These are phyloP conservation scores for Friedmanniomyces simplex DNA, from an alignment of 495 filamentous ascomycete species.

Conservation along the genomic window DNA sequence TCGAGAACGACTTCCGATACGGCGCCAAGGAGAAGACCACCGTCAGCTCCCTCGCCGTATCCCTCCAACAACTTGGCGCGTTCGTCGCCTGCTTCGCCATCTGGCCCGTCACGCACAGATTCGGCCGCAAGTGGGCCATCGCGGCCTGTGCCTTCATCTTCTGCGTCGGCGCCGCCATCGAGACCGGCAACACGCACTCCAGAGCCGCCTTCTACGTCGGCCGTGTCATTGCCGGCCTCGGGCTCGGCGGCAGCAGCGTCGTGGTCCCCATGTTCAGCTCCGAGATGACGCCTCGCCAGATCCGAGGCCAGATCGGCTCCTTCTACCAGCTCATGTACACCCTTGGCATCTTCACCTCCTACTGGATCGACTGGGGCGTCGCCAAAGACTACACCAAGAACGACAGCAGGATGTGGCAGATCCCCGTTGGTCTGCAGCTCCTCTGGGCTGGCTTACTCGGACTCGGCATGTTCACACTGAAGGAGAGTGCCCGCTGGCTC, in stretches of 20 bases:
- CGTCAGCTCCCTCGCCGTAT: slow-evolving; percentile 14
- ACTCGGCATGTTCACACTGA: slow-evolving; percentile 20
- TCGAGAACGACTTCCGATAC: slow-evolving; percentile 17
- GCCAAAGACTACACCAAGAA: slow-evolving; percentile 6
- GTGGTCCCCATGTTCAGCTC: slow-evolving; percentile 22
- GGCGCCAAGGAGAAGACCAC: background rate
- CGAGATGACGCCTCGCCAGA: slow-evolving; percentile 23
- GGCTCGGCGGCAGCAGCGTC: slow-evolving; percentile 19
- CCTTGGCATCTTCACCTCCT: slow-evolving; percentile 13
- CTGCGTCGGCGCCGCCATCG: slow-evolving; percentile 22
- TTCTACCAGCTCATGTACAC: slow-evolving; percentile 24
- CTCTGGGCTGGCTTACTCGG: slow-evolving; percentile 19
- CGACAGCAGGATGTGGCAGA: slow-evolving; percentile 17
- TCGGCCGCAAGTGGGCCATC: slow-evolving; percentile 20
- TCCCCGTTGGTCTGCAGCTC: slow-evolving; percentile 23
- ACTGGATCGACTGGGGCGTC: slow-evolving; percentile 19
- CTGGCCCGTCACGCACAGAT: slow-evolving; percentile 13
- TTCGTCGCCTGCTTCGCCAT: slow-evolving; percentile 21
- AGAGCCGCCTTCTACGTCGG: slow-evolving; percentile 23
- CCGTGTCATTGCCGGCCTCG: slow-evolving; percentile 24
- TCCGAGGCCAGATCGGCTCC: slow-evolving; percentile 22
- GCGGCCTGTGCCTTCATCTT: slow-evolving; percentile 21
- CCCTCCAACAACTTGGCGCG: slow-evolving; percentile 19
- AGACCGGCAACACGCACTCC: slow-evolving; percentile 28
- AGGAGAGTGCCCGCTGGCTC: slow-evolving; percentile 21